Percentiles rank a stretch among this genome's conserved stretches.
Evolutionary conservation across 164 flowering plant genomes (phyloP).

Genomic region (Liriodendron chinense): DNA sequence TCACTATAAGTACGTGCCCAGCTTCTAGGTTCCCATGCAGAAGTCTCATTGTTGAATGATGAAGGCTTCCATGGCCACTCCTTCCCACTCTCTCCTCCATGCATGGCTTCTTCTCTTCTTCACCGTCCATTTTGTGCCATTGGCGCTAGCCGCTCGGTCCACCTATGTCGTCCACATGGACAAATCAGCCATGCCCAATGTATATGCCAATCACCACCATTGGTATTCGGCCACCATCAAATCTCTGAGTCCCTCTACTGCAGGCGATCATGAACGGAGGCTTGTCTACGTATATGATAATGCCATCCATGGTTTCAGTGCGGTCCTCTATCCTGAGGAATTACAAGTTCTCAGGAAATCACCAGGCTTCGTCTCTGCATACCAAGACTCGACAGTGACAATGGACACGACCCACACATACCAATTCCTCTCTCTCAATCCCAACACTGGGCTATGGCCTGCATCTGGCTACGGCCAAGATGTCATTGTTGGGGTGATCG

Average conservation of each 20-base stretch:
- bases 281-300: constrained; percentile 39
- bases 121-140: not conserved
- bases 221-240: constrained; percentile 40
- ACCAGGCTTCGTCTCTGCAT: constrained; percentile 36
- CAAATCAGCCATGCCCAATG: constrained; percentile 45
- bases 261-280: not conserved
- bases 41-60: too few relatives aligned
- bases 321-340: constrained; percentile 10
- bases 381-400: constrained; percentile 23
- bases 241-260: constrained; percentile 21
- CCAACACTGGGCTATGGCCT: constrained; percentile 44
- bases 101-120: constrained; percentile 10
- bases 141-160: constrained; percentile 12
- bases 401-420: constrained; percentile 55
- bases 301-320: constrained; percentile 53
- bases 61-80: too few relatives aligned
- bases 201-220: constrained; percentile 30
- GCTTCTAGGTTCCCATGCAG: too few relatives aligned
- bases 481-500: constrained; percentile 61
- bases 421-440: constrained; percentile 44
- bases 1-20: too few relatives aligned
- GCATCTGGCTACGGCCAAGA: constrained; percentile 48
- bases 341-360: constrained; percentile 23
- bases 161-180: constrained; percentile 62
- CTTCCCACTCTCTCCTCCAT: too few relatives aligned